Conservation (phyloP, 2,329 filamentous ascomycete species). For the Monosporascus sp. region DNA sequence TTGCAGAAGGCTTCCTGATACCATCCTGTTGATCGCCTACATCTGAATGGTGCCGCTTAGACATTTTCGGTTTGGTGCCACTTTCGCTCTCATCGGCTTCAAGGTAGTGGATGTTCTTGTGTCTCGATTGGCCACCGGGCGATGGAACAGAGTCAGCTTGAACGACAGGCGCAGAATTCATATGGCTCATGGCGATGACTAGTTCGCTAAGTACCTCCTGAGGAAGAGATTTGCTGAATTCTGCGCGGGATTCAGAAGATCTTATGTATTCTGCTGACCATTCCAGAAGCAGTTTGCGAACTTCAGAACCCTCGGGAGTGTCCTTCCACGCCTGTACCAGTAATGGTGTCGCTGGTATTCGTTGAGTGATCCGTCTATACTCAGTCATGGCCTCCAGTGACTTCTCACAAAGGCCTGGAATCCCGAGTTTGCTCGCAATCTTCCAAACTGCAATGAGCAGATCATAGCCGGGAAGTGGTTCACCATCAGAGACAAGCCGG, state of each 20-base stretch:
- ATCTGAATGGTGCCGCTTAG: constrained; percentile 38
- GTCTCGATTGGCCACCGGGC: constrained; percentile 14
- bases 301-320: constrained; percentile 54
- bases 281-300: constrained; percentile 51
- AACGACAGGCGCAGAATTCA: constrained; percentile 35
- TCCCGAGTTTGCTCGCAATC: constrained; percentile 44
- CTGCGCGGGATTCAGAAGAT: constrained; percentile 48
- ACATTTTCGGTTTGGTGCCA: constrained; percentile 22
- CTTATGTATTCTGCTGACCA: constrained; percentile 62
- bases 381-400: constrained; percentile 54
- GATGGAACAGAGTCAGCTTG: constrained; percentile 21
- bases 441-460: constrained; percentile 52
- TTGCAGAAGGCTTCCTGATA: constrained; percentile 23
- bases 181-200: constrained; percentile 55
- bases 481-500: constrained; percentile 36
- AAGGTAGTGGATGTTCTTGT: constrained; percentile 46
- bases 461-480: constrained; percentile 46
- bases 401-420: constrained; percentile 51
- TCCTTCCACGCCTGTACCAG: constrained; percentile 59
- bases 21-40: constrained; percentile 12
- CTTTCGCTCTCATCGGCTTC: constrained; percentile 38
- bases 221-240: constrained; percentile 56
- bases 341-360: constrained; percentile 53
- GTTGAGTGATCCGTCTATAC: constrained; percentile 44
- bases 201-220: constrained; percentile 59